Base-by-base conservation (phyloP, 768 basidiomycete species). In the Termitomyces sp. region DNA sequence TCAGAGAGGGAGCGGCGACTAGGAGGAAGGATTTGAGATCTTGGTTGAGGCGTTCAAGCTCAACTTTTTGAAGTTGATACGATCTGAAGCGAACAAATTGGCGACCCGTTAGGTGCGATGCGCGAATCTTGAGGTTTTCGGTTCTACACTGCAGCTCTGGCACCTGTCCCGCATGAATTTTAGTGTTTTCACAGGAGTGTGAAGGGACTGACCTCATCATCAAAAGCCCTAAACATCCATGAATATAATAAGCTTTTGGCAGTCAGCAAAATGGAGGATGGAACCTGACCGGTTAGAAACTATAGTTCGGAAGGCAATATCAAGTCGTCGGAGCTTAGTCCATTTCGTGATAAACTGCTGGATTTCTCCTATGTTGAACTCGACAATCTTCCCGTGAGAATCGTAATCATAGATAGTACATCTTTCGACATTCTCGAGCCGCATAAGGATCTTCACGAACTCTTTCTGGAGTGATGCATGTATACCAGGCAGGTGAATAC, bases 351-450 rank as follows among this genome's bases (percentile, higher is more conserved):
- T 51, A 34, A 57, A 57, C 34, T 57, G 40, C 25, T 57, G 56
- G 7, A 57, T 44, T 37, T 57, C 56, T 19, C 56, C 56, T 1
- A 57, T 44, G 31, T 47, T 44, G 42, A 57, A 57, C 16, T 57
- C 48, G 17, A 43, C 29, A 19, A 43, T 51, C 17, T 44, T 41
- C 56, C 44, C 51, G 19, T 51, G 56, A 38, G 56, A 57, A 21
- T 57, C 42, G 5, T 9, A 23, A 41, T 57, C 49, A 44, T 57
- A 44, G 2, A 57, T 57, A 6, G 47, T 57, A 25, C 56, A 57
- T 48, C n/a, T 42, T 42, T 57, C 48, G 21, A 51, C 41, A 25
- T 46, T 25, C 17, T n/a, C 17, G 27, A 57, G 47, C 25, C 16
- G 31, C 17, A 31, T 51, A 34, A 57, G 56, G 9, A 44, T 51